Evolutionary conservation across 2,329 filamentous ascomycete genomes (phyloP), one percentile per base, ranked within the genome.

Genomic region (Albophoma yamanashiensis): DNA sequence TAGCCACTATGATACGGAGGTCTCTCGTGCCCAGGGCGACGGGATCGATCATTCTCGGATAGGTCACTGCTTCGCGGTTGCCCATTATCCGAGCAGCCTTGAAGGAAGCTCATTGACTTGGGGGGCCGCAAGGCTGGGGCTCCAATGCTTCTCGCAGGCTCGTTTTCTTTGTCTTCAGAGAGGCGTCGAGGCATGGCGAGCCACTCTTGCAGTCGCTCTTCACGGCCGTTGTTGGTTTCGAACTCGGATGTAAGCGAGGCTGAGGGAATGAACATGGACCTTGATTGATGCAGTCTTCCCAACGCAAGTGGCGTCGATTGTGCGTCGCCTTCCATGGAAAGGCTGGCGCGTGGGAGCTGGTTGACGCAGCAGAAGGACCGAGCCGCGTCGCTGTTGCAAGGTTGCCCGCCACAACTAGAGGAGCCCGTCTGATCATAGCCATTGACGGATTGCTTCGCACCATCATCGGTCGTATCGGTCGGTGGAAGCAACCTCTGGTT

Each of bases 21-120:
- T 57, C 67, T 69, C 31, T 77, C 71, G 27, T 71, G 70, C 4
- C 73, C 73, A 43, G 74, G 62, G 42, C 74, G 70, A 6, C 76
- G 67, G 0, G 72, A 73, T 12, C 68, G 61, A 25, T 77, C 73
- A 55, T 74, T 73, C 27, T 67, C 65, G 0, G 61, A 60, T 1
- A 60, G 65, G 22, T 62, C 69, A 36, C 61, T 66, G 2, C 56
- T 38, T 22, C 57, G 61, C 7, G 64, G 63, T 12, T 58, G 61
- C 20, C 64, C 47, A 59, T 58, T 61, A 22, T 65, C 43, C 60
- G 67, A 68, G 14, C 73, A 68, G 27, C 67, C 67, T 69, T 61
- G 68, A 34, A 84, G 69, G 62, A 84, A 81, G 62, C 78, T 82
- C 79, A 82, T 82, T 3, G 83, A 86, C 57, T 79, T 82, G 0